Percentiles rank a stretch among this genome's conserved stretches.
These are phyloP conservation scores for Cinnamomum chago DNA, from an alignment of 164 flowering plant species.

Conservation along the genomic window DNA sequence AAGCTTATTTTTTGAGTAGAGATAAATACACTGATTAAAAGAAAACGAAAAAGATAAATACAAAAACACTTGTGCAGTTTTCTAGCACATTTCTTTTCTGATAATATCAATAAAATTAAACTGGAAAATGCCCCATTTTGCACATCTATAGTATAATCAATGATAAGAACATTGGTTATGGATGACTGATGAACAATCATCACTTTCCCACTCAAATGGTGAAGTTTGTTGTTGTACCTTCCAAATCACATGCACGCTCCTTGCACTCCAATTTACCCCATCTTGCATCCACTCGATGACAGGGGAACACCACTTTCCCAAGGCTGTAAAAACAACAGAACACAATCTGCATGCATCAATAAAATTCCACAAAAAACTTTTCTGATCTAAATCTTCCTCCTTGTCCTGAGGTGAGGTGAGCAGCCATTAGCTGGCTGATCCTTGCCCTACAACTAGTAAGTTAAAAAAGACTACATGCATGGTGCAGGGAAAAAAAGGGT, in stretches of 20 bases:
- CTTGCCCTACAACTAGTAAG: not conserved
- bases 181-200: not conserved
- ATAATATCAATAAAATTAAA: not conserved
- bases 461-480: not conserved
- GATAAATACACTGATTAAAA: no score
- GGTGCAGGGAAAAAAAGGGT: not conserved
- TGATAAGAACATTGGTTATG: not conserved
- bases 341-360: not conserved
- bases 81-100: not conserved
- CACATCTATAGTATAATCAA: not conserved
- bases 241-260: conserved; percentile 79
- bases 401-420: not conserved
- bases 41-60: not conserved
- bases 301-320: conserved; percentile 72
- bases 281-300: conserved; percentile 89
- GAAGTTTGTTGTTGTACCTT: conserved; percentile 40
- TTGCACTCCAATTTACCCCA: conserved; percentile 97
- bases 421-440: not conserved
- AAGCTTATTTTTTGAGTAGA: no score
- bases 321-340: conserved; percentile 46
- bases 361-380: not conserved
- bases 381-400: not conserved
- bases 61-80: not conserved
- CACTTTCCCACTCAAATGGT: not conserved
- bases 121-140: not conserved